These are phyloP conservation scores for Trichothecium sympodiale DNA, from an alignment of 2,329 filamentous ascomycete species.

Conservation along the genomic window DNA sequence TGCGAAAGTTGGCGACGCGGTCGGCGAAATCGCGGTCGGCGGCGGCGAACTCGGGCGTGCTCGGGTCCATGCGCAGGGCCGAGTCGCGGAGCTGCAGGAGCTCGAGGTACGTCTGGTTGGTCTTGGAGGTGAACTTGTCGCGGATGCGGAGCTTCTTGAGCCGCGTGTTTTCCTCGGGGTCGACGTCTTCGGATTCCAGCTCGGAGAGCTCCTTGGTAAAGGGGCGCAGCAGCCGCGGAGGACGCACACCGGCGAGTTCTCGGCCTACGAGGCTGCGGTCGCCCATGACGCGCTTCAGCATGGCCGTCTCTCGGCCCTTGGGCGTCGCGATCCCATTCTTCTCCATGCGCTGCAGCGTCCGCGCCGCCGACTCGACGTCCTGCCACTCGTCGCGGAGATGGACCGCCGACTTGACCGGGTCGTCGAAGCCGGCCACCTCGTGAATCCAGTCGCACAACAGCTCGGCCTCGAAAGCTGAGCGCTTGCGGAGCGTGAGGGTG, in stretches of 20 bases:
- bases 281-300: constrained; percentile 11
- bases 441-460: constrained; percentile 46
- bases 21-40: constrained; percentile 23
- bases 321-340: constrained; percentile 30
- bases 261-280: constrained; percentile 10
- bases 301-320: constrained; percentile 26
- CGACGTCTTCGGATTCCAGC: constrained; percentile 18
- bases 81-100: background rate
- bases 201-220: constrained; percentile 30
- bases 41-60: constrained; percentile 16
- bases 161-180: constrained; percentile 5
- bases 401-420: constrained; percentile 10
- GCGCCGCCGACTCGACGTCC: constrained; percentile 31
- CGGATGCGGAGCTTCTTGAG: too few species aligned
- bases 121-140: too few species aligned
- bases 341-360: constrained; percentile 34
- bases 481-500: constrained; percentile 40
- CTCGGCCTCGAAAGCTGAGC: constrained; percentile 48
- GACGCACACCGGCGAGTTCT: constrained; percentile 17
- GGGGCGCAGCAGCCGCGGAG: constrained; percentile 23
- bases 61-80: constrained; percentile 14
- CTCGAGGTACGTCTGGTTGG: too few species aligned
- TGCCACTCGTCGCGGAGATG: constrained; percentile 34
- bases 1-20: constrained; percentile 19
- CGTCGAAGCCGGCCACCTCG: constrained; percentile 41